Base-by-base conservation (phyloP, 208 protist genomes). In the Crithidia bombi region DNA sequence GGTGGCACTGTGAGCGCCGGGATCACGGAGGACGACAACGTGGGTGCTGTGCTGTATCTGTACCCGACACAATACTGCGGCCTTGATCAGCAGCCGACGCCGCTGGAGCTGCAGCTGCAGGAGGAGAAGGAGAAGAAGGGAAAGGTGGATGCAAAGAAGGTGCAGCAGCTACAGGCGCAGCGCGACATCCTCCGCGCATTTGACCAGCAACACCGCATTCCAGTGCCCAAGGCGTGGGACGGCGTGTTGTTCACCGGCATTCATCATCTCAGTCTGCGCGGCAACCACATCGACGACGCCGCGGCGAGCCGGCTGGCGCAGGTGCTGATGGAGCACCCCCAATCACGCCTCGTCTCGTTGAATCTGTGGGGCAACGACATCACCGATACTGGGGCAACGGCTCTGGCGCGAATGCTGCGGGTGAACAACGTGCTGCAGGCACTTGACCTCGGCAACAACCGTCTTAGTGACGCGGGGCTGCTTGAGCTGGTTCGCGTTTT, bases 281-380 rank as follows among this genome's bases (percentile, higher is more conserved):
- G 89, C 38, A 95, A 97, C 73, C 79, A 75, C 46, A 94, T 97
- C 66, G 75, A 73, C 50, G 89, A 95, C 69, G 74, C 65, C 5
- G 74, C 71, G 38, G 81, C 82, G 17, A 49, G 35, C 17, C 32
- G 69, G 23, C 85, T 95, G 47, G 81, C 81, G 19, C 63, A 75
- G 11, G 44, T 90, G 33, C 67, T 97, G 10, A 30, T 75, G 28
- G 44, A 62, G 36, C 79, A 93, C 65, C 78, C 80, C 2, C 77
- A 83, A 56, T 85, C 88, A 46, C 87, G 86, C 62, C 72, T 97
- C 14, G 73, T 90, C 12, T 87, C 82, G 41, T 83, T 97, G 52
- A 95, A 93, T 57, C 62, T 97, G 35, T 96, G 90, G 89, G 93
- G 91, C 39, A 97, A 97, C 67, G 25, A 65, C 46, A 94, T 97